Evolutionary conservation across 768 basidiomycete genomes (phyloP), one percentile per base, ranked within the genome.

Genomic region (Boletus rubroflammeus): DNA sequence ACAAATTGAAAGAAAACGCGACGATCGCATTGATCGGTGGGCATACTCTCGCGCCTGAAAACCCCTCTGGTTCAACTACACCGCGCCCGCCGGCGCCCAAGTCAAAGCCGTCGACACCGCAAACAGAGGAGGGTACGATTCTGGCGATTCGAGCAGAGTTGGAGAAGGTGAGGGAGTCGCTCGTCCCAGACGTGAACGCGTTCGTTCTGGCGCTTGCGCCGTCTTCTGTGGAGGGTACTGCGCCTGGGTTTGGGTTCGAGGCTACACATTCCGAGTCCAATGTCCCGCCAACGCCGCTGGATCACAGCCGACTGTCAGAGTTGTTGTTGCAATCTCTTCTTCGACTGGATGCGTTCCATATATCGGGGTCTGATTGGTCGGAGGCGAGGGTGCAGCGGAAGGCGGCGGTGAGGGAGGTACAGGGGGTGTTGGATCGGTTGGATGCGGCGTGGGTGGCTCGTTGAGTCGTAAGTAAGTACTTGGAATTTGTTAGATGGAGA

Each of bases 261-360:
- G 21, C 23, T 2, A 0, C 2, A 1, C 26, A 0, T 43, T 3
- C 21, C 36, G 53, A 35, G 34, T 29, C 48, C 6, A 13, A 3
- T 4, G 26, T 14, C 0, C 42, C 41, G 9, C 53, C 62, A 21
- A 63, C 65, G 10, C 47, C 62, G 38, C 0, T 58, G n/a, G 78
- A 80, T 51, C 81, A 84, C 58, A 71, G 73, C 13, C 72, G 90
- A 17, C 73, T 98, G 48, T 84, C 81, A 25, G 96, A 98, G 72
- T 72, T 91, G 52, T 78, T 98, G 25, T 78, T 97, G 25, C 94
- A 97, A 67, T 79, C 84, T n/a, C 76, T 98, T 26, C 79, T 98
- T 19, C 83, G 90, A 47, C 75, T 98, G 32, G 96, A 98, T 63
- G 89, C 87, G 47, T 78, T 97, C 62, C 73, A 76, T 38, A 44